Conservation (phyloP, 2,329 filamentous ascomycete species). For the Aspergillus uvarum region DNA sequence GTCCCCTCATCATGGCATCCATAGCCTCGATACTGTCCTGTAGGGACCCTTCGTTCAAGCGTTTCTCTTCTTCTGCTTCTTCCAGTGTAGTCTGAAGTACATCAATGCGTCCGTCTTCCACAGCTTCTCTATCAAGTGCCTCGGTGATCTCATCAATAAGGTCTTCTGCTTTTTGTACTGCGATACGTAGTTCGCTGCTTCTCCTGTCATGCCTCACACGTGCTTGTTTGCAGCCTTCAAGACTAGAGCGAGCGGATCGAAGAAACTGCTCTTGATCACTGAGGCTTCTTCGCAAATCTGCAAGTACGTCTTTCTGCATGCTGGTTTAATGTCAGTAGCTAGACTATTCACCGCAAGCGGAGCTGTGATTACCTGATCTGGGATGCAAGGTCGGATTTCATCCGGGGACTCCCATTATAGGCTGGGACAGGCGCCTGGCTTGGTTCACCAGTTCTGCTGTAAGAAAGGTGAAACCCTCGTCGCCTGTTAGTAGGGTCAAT, state of each 20-base stretch:
- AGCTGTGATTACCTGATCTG: conserved; percentile 55
- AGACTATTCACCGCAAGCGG: neutral
- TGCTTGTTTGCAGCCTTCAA: conserved; percentile 52
- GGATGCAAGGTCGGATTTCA: conserved; percentile 72
- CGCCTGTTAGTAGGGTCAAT: conserved; percentile 65
- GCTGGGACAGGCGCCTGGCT: conserved; percentile 55
- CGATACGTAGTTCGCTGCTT: conserved; percentile 52
- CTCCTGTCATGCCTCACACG: conserved; percentile 52
- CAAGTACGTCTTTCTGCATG: conserved; percentile 48
- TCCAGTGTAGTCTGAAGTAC: conserved; percentile 59
- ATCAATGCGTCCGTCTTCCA: conserved; percentile 66
- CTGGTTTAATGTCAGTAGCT: conserved; percentile 25
- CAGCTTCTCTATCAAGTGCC: conserved; percentile 56
- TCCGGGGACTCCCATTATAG: conserved; percentile 61
- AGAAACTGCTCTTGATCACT: conserved; percentile 52
- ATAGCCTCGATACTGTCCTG: conserved; percentile 51
- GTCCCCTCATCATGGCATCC: conserved; percentile 41
- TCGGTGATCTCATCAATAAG: conserved; percentile 66
- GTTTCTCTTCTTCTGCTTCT: conserved; percentile 53
- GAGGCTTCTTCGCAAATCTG: conserved; percentile 58
- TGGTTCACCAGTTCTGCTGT: conserved; percentile 48
- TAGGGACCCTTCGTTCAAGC: conserved; percentile 46
- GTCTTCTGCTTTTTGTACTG: conserved; percentile 61
- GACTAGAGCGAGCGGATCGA: conserved; percentile 49
- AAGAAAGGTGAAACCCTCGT: conserved; percentile 61